phyloP scores from a whole-genome alignment of 2,329 filamentous ascomycete genomes.

The Fusarium longipes region DNA sequence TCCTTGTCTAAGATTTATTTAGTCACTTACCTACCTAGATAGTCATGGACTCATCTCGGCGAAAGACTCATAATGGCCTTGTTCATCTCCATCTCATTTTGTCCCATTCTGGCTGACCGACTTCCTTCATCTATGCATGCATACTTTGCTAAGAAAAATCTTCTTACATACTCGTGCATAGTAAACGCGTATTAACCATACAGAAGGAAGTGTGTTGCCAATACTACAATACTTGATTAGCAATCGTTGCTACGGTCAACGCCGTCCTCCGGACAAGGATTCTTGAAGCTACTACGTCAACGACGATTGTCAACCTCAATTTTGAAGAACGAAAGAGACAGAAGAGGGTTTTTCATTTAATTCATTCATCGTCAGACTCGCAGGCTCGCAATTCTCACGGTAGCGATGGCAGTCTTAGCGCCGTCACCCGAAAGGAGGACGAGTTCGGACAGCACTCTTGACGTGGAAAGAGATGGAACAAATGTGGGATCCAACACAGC shows the following conservation, averaged over 20 bases:
- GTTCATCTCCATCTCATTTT: constrained; percentile 12
- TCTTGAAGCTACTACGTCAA: constrained; percentile 19
- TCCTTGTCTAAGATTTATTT: not conserved
- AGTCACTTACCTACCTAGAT: not conserved
- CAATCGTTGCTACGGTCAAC: constrained; percentile 34
- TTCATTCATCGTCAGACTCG: not conserved
- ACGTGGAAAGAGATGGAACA: constrained; percentile 43
- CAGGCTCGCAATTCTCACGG: constrained; percentile 3
- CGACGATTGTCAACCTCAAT: constrained; percentile 9
- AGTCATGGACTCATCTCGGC: constrained; percentile 37
- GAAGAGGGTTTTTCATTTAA: not conserved
- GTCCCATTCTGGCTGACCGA: not conserved
- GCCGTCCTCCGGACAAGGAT: constrained; percentile 35
- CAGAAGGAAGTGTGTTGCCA: not conserved
- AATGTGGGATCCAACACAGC: constrained; percentile 1
- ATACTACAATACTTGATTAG: constrained; percentile 27
- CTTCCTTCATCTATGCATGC: constrained; percentile 3
- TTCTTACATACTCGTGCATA: constrained; percentile 1
- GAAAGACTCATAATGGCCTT: constrained; percentile 2
- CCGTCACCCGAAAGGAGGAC: constrained; percentile 36
- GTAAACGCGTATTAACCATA: not conserved
- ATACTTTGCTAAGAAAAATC: not conserved
- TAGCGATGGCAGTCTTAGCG: constrained; percentile 29
- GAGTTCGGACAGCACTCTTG: constrained; percentile 48
- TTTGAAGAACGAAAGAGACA: not conserved